Percentiles rank a stretch among this genome's conserved stretches.
These are phyloP conservation scores for Nidula microcarpa DNA, from an alignment of 768 basidiomycete genomes.

Conservation along the genomic window DNA sequence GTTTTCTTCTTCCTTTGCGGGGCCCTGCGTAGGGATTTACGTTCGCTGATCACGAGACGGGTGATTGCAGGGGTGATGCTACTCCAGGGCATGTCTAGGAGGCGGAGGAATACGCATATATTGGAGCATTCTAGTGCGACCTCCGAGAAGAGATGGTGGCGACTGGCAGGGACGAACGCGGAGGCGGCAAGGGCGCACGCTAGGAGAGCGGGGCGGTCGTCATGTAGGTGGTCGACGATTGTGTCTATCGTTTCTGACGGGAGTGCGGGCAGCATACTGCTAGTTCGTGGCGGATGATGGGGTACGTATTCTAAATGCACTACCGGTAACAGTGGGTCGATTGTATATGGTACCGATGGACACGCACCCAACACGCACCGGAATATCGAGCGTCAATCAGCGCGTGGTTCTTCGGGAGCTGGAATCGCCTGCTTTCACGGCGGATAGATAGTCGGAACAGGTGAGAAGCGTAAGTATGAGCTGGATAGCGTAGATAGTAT, in stretches of 20 bases:
- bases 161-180: constrained; percentile 18
- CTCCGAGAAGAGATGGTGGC: constrained; percentile 25
- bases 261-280: constrained; percentile 7
- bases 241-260: constrained; percentile 30
- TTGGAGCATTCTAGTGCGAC: constrained; percentile 17
- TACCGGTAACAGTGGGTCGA: no score
- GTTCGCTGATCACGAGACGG: constrained; percentile 14
- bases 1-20: neutral
- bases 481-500: no score
- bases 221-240: constrained; percentile 23
- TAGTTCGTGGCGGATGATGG: neutral
- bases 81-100: constrained; percentile 23
- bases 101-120: constrained; percentile 17
- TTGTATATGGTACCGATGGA: no score
- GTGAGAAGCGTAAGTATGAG: no score
- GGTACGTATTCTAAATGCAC: no score
- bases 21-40: neutral
- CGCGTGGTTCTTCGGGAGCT: no score
- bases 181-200: constrained; percentile 25
- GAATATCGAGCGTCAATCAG: no score
- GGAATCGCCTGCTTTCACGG: no score
- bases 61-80: constrained; percentile 20
- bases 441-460: no score
- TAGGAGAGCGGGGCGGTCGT: constrained; percentile 19
- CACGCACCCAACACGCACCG: no score